Evolutionary conservation across 192 early-diverging fungal genomes (phyloP).

Genomic region (Rhizoclosmatium sp.): DNA sequence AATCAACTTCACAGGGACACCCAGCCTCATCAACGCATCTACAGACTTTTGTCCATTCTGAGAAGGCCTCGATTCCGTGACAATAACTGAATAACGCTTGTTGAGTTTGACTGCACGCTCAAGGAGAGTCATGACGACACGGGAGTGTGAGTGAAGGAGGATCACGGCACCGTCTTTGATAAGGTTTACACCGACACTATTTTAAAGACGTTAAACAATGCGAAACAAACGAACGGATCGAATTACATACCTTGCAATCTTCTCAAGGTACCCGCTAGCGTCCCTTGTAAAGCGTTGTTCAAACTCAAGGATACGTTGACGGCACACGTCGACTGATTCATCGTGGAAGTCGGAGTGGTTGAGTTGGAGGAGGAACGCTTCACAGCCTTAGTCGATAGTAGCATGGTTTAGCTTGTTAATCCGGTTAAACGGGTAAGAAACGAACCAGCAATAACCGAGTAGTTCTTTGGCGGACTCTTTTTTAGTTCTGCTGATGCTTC

Average conservation of each 20-base stretch:
- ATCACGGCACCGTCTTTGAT: conserved; percentile 59
- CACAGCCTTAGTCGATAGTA: conserved; percentile 8
- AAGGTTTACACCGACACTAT: conserved; percentile 8
- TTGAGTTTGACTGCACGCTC: conserved; percentile 75
- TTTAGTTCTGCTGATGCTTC: conserved; percentile 69
- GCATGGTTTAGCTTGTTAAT: conserved; percentile 16
- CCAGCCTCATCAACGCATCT: conserved; percentile 69
- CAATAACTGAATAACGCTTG: conserved; percentile 91
- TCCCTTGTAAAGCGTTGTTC: conserved; percentile 78
- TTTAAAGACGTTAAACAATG: conserved; percentile 29
- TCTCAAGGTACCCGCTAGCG: conserved; percentile 73
- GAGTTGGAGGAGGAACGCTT: conserved; percentile 59
- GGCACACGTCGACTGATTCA: conserved; percentile 48
- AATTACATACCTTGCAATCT: conserved; percentile 74
- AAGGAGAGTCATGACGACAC: conserved; percentile 88
- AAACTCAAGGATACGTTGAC: conserved; percentile 70
- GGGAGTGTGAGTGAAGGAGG: conserved; percentile 94
- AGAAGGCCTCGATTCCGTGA: conserved; percentile 88
- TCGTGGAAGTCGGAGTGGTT: conserved; percentile 54
- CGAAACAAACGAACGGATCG: conserved; percentile 10
- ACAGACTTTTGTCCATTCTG: conserved; percentile 72
- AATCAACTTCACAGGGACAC: conserved; percentile 85
- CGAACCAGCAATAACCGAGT: conserved; percentile 86
- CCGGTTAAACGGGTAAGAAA: background rate
- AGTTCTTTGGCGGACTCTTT: conserved; percentile 73